Base-by-base conservation (phyloP, 805 yeast genomes). In the Wickerhamiella shivajii region DNA sequence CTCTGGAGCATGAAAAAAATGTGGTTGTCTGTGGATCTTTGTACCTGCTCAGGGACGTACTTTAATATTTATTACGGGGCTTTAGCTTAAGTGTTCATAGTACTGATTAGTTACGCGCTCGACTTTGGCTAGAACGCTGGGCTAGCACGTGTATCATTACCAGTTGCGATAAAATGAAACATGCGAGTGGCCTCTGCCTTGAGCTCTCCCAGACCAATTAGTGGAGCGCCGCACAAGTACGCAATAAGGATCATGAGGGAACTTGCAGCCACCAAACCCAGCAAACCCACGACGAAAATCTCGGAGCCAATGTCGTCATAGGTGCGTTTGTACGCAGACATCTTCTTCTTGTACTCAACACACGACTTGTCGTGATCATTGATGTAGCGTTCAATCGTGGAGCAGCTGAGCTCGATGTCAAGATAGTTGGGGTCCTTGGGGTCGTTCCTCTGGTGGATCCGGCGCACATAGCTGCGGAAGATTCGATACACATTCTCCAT, bases 381-480 rank as follows among this genome's bases (percentile, higher is more conserved):
- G 47, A 87, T 74, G 56, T 71, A 77, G 60, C 80, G 93, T 50
- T 83, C 93, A 43, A 90, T 71, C 55, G 79, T 77, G 34, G 90
- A 94, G 55, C 93, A 78, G 43, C 71, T 70, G 43, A 81, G 71
- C 46, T 92, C 93, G 44, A 90, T 69, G 39, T 73, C 69, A 49
- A 85, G 63, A 57, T 80, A 87, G 59, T 77, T 77, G 41, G 93
- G 93, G 60, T 87, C 97, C 23, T 65, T 59, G 20, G 85, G 90
- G 10, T 70, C 66, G 31, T 87, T 71, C 55, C 76, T 74, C 43
- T 72, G 76, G 56, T 85, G 90, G 47, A 90, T 84, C 33, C 62
- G 63, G 50, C 77, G 71, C 33, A 79, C 59, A 54, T 80, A 84
- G 12, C 69, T 60, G 45, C 75, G 68, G 66, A 90, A 87, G 27